A percentile compares a stretch with the other conserved stretches of the same genome.
Conservation (phyloP, 2,329 filamentous ascomycete species). For the Xylaria sp. region DNA sequence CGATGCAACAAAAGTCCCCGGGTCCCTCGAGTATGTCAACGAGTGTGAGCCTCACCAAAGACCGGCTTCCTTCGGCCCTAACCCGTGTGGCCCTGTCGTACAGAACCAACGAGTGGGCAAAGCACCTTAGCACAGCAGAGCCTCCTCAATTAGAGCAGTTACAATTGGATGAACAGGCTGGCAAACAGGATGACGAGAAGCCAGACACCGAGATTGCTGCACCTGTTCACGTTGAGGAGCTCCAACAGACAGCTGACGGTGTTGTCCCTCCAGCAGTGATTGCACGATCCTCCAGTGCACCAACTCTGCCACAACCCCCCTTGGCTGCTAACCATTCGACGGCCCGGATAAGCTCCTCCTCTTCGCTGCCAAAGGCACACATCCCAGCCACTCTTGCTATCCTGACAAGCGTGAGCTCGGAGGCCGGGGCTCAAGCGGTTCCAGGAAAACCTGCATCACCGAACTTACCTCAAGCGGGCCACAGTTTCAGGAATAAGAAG, state of each 20-base stretch:
- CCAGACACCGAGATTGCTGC: conserved; percentile 62
- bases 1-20: conserved; percentile 44
- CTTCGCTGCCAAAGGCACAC: conserved; percentile 28
- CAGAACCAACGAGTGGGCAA: conserved; percentile 95
- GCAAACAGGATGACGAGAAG: conserved; percentile 44
- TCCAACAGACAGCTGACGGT: conserved; percentile 71
- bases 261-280: conserved; percentile 57
- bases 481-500: conserved; percentile 42
- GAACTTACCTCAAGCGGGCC: conserved; percentile 34
- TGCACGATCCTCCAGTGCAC: conserved; percentile 46
- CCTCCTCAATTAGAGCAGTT: conserved; percentile 73
- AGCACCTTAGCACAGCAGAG: conserved; percentile 84
- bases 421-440: conserved; percentile 5
- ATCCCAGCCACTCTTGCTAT: conserved; percentile 31
- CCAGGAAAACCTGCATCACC: conserved; percentile 19
- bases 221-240: conserved; percentile 71
- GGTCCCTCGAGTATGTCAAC: conserved; percentile 52
- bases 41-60: conserved; percentile 63
- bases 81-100: conserved; percentile 85
- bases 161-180: conserved; percentile 58
- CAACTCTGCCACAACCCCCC: conserved; percentile 40
- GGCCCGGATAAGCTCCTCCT: conserved; percentile 40
- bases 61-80: conserved; percentile 74
- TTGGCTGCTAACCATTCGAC: conserved; percentile 36
- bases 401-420: conserved; percentile 24